These are phyloP conservation scores for Ustilago cynodontis DNA, from an alignment of 1,284 basidiomycete genomes.

Conservation along the genomic window DNA sequence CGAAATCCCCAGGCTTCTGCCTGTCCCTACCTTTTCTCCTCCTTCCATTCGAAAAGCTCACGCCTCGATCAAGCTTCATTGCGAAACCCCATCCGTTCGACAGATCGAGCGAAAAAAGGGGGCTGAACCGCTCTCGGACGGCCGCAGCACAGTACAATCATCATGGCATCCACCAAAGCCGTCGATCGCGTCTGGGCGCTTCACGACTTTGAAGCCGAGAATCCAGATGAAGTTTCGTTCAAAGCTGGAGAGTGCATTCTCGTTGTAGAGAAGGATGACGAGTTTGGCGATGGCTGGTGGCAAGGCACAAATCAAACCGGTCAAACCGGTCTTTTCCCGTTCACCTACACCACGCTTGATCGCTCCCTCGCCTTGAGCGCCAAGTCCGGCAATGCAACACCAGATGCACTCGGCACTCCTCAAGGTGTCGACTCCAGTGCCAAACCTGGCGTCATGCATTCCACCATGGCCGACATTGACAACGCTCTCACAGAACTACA, in stretches of 20 bases:
- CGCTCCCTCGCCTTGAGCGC: slow-evolving; percentile 51
- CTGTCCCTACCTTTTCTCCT: not conserved
- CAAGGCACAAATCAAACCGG: slow-evolving; percentile 89
- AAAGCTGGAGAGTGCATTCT: slow-evolving; percentile 86
- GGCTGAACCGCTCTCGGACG: not conserved
- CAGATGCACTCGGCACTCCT: slow-evolving; percentile 39
- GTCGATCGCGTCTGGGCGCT: slow-evolving; percentile 73
- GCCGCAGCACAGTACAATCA: slow-evolving; percentile 2
- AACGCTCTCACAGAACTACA: slow-evolving; percentile 66
- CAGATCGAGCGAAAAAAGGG: too few species aligned
- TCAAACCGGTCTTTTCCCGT: slow-evolving; percentile 88
- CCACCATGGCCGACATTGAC: slow-evolving; percentile 69
- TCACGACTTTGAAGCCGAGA: slow-evolving; percentile 88
- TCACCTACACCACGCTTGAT: slow-evolving; percentile 79
- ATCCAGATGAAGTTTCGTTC: slow-evolving; percentile 93
- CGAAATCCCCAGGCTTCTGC: not conserved
- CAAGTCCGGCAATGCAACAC: slow-evolving; percentile 35
- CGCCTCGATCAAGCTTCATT: too few species aligned
- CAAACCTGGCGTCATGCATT: slow-evolving; percentile 62
- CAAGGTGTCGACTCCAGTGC: slow-evolving; percentile 16
- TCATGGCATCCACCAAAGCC: slow-evolving; percentile 41
- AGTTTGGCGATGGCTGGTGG: slow-evolving; percentile 98
- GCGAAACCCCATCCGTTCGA: too few species aligned
- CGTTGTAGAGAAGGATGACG: slow-evolving; percentile 91
- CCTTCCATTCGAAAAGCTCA: too few species aligned